A percentile compares a stretch with the other conserved stretches of the same genome.
Conservation (phyloP, 495 filamentous ascomycete genomes). For the Penicillium dipodomyicola region DNA sequence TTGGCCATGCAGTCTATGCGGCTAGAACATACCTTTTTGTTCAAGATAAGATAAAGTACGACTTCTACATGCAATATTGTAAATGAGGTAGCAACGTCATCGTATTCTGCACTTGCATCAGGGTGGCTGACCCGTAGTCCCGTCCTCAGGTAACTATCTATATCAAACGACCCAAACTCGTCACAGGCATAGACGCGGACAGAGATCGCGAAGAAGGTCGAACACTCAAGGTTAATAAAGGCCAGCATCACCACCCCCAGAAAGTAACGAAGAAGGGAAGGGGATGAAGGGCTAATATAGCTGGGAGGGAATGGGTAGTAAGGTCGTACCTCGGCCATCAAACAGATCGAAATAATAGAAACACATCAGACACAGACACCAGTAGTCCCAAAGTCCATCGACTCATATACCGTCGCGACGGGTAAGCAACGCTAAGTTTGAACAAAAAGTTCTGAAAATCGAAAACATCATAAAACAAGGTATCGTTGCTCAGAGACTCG, state of each 20-base stretch:
- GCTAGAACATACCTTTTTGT: neutral
- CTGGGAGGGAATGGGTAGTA: slow-evolving; percentile 34
- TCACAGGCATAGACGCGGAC: slow-evolving; percentile 7
- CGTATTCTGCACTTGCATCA: slow-evolving; percentile 24
- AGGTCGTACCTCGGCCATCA: slow-evolving; percentile 41
- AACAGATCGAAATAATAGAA: slow-evolving; percentile 18
- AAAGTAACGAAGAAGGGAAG: slow-evolving; percentile 16
- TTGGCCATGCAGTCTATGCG: slow-evolving; percentile 47
- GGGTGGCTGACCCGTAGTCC: slow-evolving; percentile 16
- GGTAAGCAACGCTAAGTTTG: slow-evolving; percentile 29
- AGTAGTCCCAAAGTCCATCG: slow-evolving; percentile 15
- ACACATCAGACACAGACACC: slow-evolving; percentile 17
- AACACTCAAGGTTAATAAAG: neutral
- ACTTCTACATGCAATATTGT: neutral
- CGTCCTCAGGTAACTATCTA: slow-evolving; percentile 15
- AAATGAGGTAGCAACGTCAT: slow-evolving; percentile 11
- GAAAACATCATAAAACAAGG: slow-evolving; percentile 34
- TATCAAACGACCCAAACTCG: slow-evolving; percentile 19
- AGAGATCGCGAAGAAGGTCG: neutral
- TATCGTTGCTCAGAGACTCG: slow-evolving; percentile 51
- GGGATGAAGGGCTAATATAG: slow-evolving; percentile 1
- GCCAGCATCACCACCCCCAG: slow-evolving; percentile 16
- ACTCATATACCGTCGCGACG: slow-evolving; percentile 28
- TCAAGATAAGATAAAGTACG: neutral
- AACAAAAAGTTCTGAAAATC: slow-evolving; percentile 17